Percentiles rank a stretch among this genome's conserved stretches.
These are phyloP conservation scores for Zygoascus ofunaensis DNA, from an alignment of 805 yeast genomes.

Conservation along the genomic window DNA sequence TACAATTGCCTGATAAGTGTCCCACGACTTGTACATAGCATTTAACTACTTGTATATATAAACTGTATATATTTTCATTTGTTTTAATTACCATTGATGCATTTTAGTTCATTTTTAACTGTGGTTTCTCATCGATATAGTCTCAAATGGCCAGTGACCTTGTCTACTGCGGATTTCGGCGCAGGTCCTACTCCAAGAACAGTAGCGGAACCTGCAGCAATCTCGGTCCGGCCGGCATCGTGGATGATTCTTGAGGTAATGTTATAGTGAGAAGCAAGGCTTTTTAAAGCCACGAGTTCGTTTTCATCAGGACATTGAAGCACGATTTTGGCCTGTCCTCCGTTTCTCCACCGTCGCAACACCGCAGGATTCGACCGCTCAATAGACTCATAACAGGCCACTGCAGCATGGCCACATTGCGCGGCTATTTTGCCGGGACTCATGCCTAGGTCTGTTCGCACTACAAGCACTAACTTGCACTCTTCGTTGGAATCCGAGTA, in stretches of 20 bases:
- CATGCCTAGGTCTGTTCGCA: slow-evolving; percentile 85
- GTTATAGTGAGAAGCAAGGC: slow-evolving; percentile 70
- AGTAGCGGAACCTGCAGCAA: slow-evolving; percentile 93
- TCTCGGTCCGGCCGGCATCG: slow-evolving; percentile 96
- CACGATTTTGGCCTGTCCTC: slow-evolving; percentile 93
- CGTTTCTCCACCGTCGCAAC: slow-evolving; percentile 65
- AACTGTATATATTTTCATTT: not conserved
- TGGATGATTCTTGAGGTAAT: slow-evolving; percentile 74
- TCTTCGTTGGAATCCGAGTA: slow-evolving; percentile 15
- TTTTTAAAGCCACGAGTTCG: slow-evolving; percentile 65
- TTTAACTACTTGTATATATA: not conserved
- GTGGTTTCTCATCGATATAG: slow-evolving; percentile 41
- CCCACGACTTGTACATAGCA: no score
- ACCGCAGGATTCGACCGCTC: slow-evolving; percentile 51
- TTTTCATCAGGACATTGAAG: slow-evolving; percentile 50
- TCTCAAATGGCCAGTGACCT: slow-evolving; percentile 70
- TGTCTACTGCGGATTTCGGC: slow-evolving; percentile 66
- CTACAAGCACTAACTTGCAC: slow-evolving; percentile 65
- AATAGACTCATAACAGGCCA: slow-evolving; percentile 64
- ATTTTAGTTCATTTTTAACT: not conserved
- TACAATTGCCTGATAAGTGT: no score
- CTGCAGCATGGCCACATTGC: slow-evolving; percentile 96
- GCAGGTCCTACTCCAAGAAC: slow-evolving; percentile 98
- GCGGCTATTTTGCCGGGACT: slow-evolving; percentile 95
- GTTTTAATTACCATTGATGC: not conserved